These are phyloP conservation scores for Trametes sanguinea DNA, from an alignment of 768 basidiomycete species.

Conservation along the genomic window DNA sequence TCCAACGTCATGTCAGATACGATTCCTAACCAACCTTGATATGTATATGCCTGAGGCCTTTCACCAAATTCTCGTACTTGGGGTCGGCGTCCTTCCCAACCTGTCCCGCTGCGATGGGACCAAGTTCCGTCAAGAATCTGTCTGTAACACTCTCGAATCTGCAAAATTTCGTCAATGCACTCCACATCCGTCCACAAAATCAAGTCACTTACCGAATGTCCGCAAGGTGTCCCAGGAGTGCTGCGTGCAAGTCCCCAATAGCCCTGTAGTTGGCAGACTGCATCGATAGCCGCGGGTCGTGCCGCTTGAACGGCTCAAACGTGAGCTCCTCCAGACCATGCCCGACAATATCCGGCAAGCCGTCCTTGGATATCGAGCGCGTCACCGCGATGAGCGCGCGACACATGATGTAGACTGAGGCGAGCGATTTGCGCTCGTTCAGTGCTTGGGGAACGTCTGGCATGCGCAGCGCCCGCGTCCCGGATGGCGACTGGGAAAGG, in stretches of 20 bases:
- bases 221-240: slow-evolving; percentile 81
- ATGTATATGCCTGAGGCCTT: slow-evolving; percentile 77
- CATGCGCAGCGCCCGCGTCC: slow-evolving; percentile 38
- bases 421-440: slow-evolving; percentile 75
- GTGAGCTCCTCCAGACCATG: slow-evolving; percentile 84
- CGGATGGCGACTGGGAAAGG: slow-evolving; percentile 39
- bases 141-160: slow-evolving; percentile 94
- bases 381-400: slow-evolving; percentile 80
- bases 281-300: slow-evolving; percentile 64
- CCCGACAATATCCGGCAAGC: slow-evolving; percentile 75
- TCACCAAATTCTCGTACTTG: slow-evolving; percentile 82
- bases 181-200: neutral
- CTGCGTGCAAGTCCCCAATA: slow-evolving; percentile 82
- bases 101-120: slow-evolving; percentile 71
- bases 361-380: slow-evolving; percentile 70
- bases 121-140: slow-evolving; percentile 80
- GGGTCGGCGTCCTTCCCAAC: slow-evolving; percentile 79
- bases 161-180: neutral
- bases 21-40: slow-evolving; percentile 57
- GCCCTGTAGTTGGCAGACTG: slow-evolving; percentile 75
- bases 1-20: neutral
- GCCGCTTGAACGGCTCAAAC: slow-evolving; percentile 80
- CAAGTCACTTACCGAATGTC: slow-evolving; percentile 63
- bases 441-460: slow-evolving; percentile 54
- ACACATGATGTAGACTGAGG: slow-evolving; percentile 89